phyloP scores from a whole-genome alignment of 495 filamentous ascomycete genomes.

The Parathielavia appendiculata region DNA sequence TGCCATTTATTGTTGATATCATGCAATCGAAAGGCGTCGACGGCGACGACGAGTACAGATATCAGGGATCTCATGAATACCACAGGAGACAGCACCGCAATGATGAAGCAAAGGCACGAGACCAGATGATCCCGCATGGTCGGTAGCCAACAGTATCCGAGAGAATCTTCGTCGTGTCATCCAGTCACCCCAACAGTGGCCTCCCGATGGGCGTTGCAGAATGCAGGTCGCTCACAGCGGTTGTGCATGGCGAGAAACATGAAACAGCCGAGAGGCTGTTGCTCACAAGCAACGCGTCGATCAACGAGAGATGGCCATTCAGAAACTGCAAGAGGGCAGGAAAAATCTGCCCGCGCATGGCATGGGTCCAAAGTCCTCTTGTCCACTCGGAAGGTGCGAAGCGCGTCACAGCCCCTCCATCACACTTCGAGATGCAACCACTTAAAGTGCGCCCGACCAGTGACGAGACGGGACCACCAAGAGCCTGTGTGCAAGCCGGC shows the following conservation, averaged over 20 bases:
- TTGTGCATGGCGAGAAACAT: slow-evolving; percentile 24
- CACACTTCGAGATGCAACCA: slow-evolving; percentile 24
- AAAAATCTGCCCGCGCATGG: background rate
- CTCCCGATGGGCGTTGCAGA: background rate
- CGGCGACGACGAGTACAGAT: background rate
- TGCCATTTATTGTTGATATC: slow-evolving; percentile 7
- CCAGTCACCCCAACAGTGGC: slow-evolving; percentile 1
- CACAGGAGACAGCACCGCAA: background rate
- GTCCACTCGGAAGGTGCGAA: slow-evolving; percentile 24
- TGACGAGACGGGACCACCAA: slow-evolving; percentile 2
- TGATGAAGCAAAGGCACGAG: background rate
- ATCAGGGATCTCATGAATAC: background rate
- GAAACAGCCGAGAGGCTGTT: slow-evolving; percentile 26
- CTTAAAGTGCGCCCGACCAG: slow-evolving; percentile 18
- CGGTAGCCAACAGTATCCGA: background rate
- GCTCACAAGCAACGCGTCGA: slow-evolving; percentile 15
- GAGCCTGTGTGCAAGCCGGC: background rate
- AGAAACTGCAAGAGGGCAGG: slow-evolving; percentile 1
- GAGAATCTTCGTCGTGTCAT: background rate
- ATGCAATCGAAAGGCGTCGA: slow-evolving; percentile 17
- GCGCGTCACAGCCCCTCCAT: slow-evolving; percentile 8
- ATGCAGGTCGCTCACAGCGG: slow-evolving; percentile 14
- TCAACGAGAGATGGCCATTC: slow-evolving; percentile 24
- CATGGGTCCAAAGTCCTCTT: no score
- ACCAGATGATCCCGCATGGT: background rate